Base-by-base conservation (phyloP, 2,329 filamentous ascomycete species). In the Diplodia intermedia region DNA sequence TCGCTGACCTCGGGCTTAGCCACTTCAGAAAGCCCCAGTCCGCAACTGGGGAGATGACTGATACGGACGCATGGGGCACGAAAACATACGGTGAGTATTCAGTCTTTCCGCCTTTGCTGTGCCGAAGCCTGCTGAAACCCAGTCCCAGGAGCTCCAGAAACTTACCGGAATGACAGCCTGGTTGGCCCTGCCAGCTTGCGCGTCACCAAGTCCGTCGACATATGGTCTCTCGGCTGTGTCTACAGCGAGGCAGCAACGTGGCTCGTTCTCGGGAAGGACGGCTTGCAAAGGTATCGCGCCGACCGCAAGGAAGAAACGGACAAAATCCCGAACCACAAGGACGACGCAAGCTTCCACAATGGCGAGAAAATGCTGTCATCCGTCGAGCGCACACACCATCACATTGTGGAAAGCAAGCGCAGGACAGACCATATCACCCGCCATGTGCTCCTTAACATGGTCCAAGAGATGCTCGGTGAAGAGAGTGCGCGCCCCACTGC, bases 1-100 rank as follows among this genome's bases (percentile, higher is more conserved):
- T 83, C 0, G 77, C 77, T 0, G 80, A 82, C 66, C 73, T 76
- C 0, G 80, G 79, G 0, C 76, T 79, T 47, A 74, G 75, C 1
- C 70, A 69, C n/a, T 78, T 79, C 53, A 43, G 67, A 26, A 29
- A 31, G 40, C 70, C 67, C 11, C 31, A 55, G 29, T 29, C 20
- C n/a, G 2, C 20, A 23, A 38, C 9, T 11, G 69, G 23, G 1
- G 57, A 55, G 5, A 15, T 36, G 3, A 23, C 52, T 12, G 65
- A 49, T n/a, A 56, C 49, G 5, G 78, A 73, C 40, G 52, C 9
- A 1, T 47, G 72, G 5, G 79, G 79, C 0, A 81, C 79, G 1
- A 68, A 72, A 43, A 79, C 79, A 33, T 82, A 76, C 69, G 76
- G 80, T 82, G 71, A 38, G 61, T 8, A 3, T 6, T 52, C 2